Evolutionary conservation across 768 basidiomycete species (phyloP).

Genomic region (Suillus clintonianus): DNA sequence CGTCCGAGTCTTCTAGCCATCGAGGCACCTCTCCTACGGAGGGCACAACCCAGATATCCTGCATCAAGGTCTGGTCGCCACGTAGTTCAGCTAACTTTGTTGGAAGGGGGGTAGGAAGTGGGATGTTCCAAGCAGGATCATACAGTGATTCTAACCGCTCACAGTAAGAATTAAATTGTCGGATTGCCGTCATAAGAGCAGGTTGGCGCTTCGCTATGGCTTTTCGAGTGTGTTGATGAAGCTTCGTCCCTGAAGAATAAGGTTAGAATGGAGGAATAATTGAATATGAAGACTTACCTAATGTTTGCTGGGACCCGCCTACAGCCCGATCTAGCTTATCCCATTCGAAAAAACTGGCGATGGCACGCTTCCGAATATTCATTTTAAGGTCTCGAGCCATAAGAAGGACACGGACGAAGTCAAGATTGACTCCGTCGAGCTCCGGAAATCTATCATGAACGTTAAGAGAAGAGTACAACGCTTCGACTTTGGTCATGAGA

Average conservation of each 20-base stretch:
- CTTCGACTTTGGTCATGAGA: conserved; percentile 5
- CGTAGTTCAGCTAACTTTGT: conserved; percentile 24
- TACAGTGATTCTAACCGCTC: conserved; percentile 18
- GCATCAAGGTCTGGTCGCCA: conserved; percentile 28
- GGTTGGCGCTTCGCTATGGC: conserved; percentile 31
- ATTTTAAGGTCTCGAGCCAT: conserved; percentile 34
- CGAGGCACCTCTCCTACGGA: conserved; percentile 12
- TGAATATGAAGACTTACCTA: conserved; percentile 22
- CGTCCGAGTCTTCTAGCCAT: conserved; percentile 31
- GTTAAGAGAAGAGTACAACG: conserved; percentile 25
- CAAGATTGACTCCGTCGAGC: conserved; percentile 26
- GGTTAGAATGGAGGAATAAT: not conserved
- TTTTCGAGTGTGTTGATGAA: conserved; percentile 32
- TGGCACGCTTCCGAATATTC: conserved; percentile 24
- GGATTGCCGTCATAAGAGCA: conserved; percentile 21
- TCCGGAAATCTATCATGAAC: conserved; percentile 34
- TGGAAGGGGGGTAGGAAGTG: conserved; percentile 34
- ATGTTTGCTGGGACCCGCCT: conserved; percentile 16
- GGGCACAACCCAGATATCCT: conserved; percentile 38
- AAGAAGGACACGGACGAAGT: conserved; percentile 27
- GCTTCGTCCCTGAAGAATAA: conserved; percentile 24
- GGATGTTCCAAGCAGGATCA: conserved; percentile 27
- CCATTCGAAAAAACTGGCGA: conserved; percentile 28
- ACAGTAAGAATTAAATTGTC: conserved; percentile 33
- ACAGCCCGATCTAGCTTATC: conserved; percentile 24